Evolutionary conservation across 768 basidiomycete genomes (phyloP).

Genomic region (Boletales sp.): DNA sequence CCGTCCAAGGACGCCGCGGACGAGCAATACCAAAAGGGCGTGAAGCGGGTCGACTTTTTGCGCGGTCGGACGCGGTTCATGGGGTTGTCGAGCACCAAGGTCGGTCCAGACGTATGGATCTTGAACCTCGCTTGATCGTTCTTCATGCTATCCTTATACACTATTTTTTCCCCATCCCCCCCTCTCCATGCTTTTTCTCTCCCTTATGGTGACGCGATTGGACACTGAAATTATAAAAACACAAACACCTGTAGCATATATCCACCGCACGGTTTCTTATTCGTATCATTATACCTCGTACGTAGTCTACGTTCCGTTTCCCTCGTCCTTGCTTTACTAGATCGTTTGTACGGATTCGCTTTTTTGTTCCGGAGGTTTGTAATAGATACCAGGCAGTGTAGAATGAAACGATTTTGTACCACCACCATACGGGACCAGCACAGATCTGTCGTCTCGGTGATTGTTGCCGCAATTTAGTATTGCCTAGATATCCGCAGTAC

Average conservation of each 20-base stretch:
- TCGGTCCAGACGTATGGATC: slow-evolving; percentile 36
- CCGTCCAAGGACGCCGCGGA: slow-evolving; percentile 28
- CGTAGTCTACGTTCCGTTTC: no score
- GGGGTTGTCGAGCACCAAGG: slow-evolving; percentile 40
- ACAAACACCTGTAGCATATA: slow-evolving; percentile 23
- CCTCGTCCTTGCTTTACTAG: background rate
- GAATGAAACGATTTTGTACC: slow-evolving; percentile 11
- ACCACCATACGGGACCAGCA: background rate
- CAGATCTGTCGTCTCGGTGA: slow-evolving; percentile 6
- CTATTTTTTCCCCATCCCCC: slow-evolving; percentile 11
- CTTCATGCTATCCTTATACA: slow-evolving; percentile 23
- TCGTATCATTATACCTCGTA: slow-evolving; percentile 25
- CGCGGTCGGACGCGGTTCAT: slow-evolving; percentile 40
- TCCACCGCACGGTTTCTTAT: slow-evolving; percentile 9
- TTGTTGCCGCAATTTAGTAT: background rate
- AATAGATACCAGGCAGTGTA: slow-evolving; percentile 18
- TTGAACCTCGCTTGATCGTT: slow-evolving; percentile 26
- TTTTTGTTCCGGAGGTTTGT: slow-evolving; percentile 7
- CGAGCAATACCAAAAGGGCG: slow-evolving; percentile 42
- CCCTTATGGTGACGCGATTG: background rate
- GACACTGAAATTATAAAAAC: slow-evolving; percentile 13
- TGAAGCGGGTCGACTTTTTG: slow-evolving; percentile 57
- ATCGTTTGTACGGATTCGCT: background rate
- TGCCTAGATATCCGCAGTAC: no score
- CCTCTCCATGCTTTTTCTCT: background rate